A percentile compares a stretch with the other conserved stretches of the same genome.
Evolutionary conservation across 129 eudicot species (phyloP).

Genomic region (Chrysanthemum lavandulifolium): DNA sequence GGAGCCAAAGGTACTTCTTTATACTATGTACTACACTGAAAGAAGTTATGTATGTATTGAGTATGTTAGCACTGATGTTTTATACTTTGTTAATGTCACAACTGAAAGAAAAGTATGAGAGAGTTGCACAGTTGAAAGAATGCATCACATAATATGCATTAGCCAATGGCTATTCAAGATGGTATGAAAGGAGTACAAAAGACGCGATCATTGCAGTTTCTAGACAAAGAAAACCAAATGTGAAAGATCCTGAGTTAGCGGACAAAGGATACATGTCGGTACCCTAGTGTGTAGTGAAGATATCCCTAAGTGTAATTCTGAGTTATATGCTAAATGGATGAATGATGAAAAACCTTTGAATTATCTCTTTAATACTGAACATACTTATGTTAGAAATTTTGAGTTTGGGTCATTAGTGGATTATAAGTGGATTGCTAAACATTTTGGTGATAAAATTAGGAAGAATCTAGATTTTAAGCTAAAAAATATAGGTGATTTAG

Average conservation of each 20-base stretch:
- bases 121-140: no score
- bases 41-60: no score
- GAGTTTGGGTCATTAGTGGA: not conserved
- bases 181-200: not conserved
- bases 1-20: no score
- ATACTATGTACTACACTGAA: no score
- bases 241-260: not conserved
- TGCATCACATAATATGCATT: not conserved
- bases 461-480: not conserved
- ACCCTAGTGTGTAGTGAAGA: not conserved
- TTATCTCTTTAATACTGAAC: not conserved
- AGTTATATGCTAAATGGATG: not conserved
- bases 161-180: not conserved
- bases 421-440: not conserved
- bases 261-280: not conserved
- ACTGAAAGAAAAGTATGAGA: no score
- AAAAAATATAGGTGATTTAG: not conserved
- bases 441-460: not conserved
- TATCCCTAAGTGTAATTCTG: not conserved
- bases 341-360: not conserved
- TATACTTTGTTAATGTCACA: no score
- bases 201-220: not conserved
- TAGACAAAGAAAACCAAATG: not conserved
- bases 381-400: not conserved
- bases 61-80: no score